A percentile compares a stretch with the other conserved stretches of the same genome.
Conservation (phyloP, 495 filamentous ascomycete genomes). For the Trichocladium antarcticum region DNA sequence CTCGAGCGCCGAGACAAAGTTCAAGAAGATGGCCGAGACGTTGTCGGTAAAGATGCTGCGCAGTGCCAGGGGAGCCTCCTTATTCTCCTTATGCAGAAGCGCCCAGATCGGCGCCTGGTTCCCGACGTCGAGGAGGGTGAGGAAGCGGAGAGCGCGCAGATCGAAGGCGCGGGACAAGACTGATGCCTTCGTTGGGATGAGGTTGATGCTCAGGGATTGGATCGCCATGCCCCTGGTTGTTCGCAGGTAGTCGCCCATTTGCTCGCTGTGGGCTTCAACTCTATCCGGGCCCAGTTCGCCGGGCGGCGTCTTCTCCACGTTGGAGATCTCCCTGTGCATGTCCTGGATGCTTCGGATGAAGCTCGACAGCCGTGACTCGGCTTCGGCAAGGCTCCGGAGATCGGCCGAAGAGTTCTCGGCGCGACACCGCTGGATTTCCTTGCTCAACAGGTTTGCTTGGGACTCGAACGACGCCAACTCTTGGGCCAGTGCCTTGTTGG, state of each 20-base stretch:
- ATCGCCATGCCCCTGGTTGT: slow-evolving; percentile 44
- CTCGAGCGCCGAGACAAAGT: slow-evolving; percentile 39
- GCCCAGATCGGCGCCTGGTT: slow-evolving; percentile 47
- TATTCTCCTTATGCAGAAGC: slow-evolving; percentile 41
- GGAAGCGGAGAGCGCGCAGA: slow-evolving; percentile 36
- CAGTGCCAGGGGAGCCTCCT: slow-evolving; percentile 37
- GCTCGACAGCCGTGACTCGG: slow-evolving; percentile 7
- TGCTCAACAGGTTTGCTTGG: slow-evolving; percentile 9
- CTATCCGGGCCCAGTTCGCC: not conserved
- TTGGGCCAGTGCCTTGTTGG: slow-evolving; percentile 15
- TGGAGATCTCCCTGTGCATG: slow-evolving; percentile 17
- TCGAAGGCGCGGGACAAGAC: slow-evolving; percentile 44
- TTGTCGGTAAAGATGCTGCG: slow-evolving; percentile 51
- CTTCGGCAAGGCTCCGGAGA: slow-evolving; percentile 5
- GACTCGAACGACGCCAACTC: slow-evolving; percentile 17
- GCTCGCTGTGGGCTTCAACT: slow-evolving; percentile 10
- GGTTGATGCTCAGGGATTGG: slow-evolving; percentile 41
- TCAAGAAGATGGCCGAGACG: slow-evolving; percentile 42
- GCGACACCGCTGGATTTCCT: slow-evolving; percentile 14
- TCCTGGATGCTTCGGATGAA: slow-evolving; percentile 16
- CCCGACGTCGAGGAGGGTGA: slow-evolving; percentile 53
- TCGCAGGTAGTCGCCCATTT: slow-evolving; percentile 42
- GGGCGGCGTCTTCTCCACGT: slow-evolving; percentile 14
- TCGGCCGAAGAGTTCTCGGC: slow-evolving; percentile 1
- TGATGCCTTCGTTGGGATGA: slow-evolving; percentile 46